These are phyloP conservation scores for Fusarium sp. DNA, from an alignment of 2,329 filamentous ascomycete species.

Conservation along the genomic window DNA sequence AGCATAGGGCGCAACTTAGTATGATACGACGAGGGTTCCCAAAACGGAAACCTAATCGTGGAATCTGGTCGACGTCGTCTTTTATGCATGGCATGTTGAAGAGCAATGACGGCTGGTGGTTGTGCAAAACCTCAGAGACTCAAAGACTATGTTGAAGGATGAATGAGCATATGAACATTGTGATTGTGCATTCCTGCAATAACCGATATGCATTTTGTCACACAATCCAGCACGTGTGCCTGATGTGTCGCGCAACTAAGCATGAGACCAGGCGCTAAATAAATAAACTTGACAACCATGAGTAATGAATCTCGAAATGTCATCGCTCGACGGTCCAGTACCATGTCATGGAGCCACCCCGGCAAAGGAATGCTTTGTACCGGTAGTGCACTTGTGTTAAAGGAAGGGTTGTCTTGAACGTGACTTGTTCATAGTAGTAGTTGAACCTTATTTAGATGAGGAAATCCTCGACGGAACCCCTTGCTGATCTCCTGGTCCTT, in stretches of 20 bases:
- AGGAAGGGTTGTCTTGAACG: constrained; percentile 24
- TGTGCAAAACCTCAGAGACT: constrained; percentile 9
- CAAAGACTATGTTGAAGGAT: neutral
- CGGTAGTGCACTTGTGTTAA: constrained; percentile 13
- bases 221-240: neutral
- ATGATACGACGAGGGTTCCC: constrained; percentile 39
- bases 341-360: no score
- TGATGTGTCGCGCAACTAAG: neutral
- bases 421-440: constrained; percentile 31
- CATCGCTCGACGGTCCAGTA: constrained; percentile 8
- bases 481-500: constrained; percentile 25
- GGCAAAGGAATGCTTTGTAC: constrained; percentile 1
- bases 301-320: neutral
- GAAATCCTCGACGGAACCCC: constrained; percentile 24
- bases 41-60: constrained; percentile 49
- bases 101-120: neutral
- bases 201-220: neutral
- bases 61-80: constrained; percentile 38
- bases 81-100: constrained; percentile 24
- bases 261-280: constrained; percentile 10
- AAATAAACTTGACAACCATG: neutral
- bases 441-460: constrained; percentile 47
- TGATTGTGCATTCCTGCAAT: constrained; percentile 3
- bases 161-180: neutral
- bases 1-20: constrained; percentile 22